A percentile compares a stretch with the other conserved stretches of the same genome.
These are phyloP conservation scores for Populus simonii DNA, from an alignment of 345 rosid species.

Conservation along the genomic window DNA sequence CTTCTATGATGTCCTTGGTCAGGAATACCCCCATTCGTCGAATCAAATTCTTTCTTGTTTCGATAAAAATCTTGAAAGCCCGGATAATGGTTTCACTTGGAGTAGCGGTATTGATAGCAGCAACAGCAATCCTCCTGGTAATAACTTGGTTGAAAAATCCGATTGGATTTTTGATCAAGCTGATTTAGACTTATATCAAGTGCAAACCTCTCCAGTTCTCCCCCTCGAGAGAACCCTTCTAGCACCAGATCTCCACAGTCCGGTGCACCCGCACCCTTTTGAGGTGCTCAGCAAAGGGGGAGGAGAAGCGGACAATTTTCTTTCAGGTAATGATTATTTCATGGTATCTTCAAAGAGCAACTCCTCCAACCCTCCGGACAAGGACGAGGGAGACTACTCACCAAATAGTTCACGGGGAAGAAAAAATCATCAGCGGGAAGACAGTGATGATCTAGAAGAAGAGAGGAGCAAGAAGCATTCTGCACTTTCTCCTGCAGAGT, in stretches of 20 bases:
- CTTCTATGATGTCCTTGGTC: constrained; percentile 24
- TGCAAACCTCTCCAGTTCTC: not conserved
- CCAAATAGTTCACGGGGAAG: constrained; percentile 32
- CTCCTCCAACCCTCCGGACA: not conserved
- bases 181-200: not conserved
- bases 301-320: not conserved
- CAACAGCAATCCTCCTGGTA: not conserved
- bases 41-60: not conserved
- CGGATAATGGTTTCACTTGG: not conserved
- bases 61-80: not conserved
- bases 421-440: constrained; percentile 36
- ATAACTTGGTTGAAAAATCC: constrained; percentile 6
- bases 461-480: constrained; percentile 53
- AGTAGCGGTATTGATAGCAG: not conserved
- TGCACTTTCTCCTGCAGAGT: constrained; percentile 38
- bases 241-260: not conserved
- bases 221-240: not conserved
- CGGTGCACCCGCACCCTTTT: not conserved
- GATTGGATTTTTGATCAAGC: constrained; percentile 11
- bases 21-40: constrained; percentile 11
- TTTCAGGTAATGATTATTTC: not conserved
- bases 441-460: constrained; percentile 21
- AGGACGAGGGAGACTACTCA: not conserved
- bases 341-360: not conserved
- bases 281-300: not conserved